Evolutionary conservation across 306 rosid species (phyloP).

Genomic region (Astragalus glycyphyllos): DNA sequence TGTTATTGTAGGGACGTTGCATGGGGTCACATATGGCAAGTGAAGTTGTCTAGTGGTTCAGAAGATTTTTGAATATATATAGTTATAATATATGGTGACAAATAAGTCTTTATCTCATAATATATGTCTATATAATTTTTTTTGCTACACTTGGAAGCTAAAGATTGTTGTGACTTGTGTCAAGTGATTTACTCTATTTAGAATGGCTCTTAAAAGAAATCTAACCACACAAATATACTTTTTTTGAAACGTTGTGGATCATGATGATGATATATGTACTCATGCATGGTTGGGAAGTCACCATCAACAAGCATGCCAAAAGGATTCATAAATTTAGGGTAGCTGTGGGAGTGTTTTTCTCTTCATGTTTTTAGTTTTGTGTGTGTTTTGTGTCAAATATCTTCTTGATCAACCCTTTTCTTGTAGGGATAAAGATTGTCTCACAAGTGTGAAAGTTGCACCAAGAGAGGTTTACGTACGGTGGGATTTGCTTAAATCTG

Average conservation of each 20-base stretch:
- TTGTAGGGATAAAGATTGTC: no score
- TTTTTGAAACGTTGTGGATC: constrained; percentile 25
- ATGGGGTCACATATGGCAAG: constrained; percentile 29
- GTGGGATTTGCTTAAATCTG: no score
- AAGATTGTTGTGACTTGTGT: constrained; percentile 40
- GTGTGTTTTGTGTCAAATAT: neutral
- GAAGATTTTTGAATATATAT: constrained; percentile 32
- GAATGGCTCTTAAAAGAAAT: constrained; percentile 28
- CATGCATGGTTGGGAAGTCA: constrained; percentile 58
- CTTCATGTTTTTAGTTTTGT: neutral
- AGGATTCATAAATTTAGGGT: constrained; percentile 39
- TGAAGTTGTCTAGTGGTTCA: constrained; percentile 46
- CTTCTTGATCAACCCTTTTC: neutral
- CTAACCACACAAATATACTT: constrained; percentile 48
- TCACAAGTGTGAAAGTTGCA: no score
- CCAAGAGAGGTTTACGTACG: no score
- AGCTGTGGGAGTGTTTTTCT: neutral
- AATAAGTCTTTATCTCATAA: constrained; percentile 37
- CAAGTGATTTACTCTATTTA: constrained; percentile 41
- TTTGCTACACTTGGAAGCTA: constrained; percentile 41
- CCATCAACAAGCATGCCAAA: constrained; percentile 39
- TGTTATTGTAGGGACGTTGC: constrained; percentile 47
- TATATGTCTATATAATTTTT: neutral
- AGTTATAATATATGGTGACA: constrained; percentile 33
- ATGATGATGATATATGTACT: constrained; percentile 15